Conservation (phyloP, 768 basidiomycete species). For the Porphyrellus cyaneotinctus region DNA sequence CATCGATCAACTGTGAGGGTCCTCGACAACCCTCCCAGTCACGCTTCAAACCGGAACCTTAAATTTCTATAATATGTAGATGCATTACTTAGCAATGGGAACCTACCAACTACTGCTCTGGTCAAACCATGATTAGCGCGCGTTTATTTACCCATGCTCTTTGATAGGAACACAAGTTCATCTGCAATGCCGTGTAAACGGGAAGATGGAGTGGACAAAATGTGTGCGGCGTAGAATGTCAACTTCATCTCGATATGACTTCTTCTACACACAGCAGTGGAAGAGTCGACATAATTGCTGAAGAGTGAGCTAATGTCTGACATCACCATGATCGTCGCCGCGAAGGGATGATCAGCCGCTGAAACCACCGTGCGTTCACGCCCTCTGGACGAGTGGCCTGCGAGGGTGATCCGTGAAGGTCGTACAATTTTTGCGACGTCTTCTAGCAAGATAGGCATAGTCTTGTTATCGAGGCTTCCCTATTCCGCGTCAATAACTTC, state of each 20-base stretch:
- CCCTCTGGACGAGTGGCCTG: not conserved
- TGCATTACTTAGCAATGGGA: not conserved
- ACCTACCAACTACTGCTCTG: not conserved
- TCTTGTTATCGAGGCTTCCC: constrained; percentile 34
- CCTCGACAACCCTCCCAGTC: constrained; percentile 27
- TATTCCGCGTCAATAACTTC: constrained; percentile 18
- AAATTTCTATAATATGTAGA: no score
- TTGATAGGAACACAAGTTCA: constrained; percentile 34
- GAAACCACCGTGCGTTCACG: not conserved
- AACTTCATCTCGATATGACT: constrained; percentile 55
- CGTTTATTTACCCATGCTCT: constrained; percentile 25
- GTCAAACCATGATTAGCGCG: not conserved
- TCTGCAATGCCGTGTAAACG: constrained; percentile 40
- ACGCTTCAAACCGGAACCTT: no score
- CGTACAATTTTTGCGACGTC: constrained; percentile 54
- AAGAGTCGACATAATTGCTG: not conserved
- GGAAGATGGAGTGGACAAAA: constrained; percentile 44
- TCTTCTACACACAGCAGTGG: constrained; percentile 2
- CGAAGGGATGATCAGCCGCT: constrained; percentile 13
- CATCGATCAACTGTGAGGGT: constrained; percentile 24
- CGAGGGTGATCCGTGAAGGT: constrained; percentile 34
- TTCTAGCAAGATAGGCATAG: constrained; percentile 50
- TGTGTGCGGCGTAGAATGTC: constrained; percentile 64
- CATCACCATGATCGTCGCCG: constrained; percentile 20
- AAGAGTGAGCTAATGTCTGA: constrained; percentile 28